A percentile compares a stretch with the other conserved stretches of the same genome.
Conservation (phyloP, 257 asterid genomes). For the Plantago elongata region DNA sequence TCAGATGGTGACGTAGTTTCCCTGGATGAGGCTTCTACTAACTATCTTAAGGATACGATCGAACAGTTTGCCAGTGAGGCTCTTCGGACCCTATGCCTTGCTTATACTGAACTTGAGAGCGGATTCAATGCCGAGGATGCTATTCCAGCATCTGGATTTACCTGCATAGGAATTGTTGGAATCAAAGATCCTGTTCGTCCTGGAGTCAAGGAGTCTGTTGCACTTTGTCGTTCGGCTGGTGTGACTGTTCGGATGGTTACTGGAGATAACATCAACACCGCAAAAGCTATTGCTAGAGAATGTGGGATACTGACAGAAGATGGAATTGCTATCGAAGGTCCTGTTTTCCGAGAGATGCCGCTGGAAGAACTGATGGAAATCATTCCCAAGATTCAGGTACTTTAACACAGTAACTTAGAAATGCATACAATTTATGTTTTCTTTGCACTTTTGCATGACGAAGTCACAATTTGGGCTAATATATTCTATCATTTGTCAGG, state of each 20-base stretch:
- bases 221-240: constrained; percentile 87
- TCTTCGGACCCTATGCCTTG: constrained; percentile 81
- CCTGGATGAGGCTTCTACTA: constrained; percentile 39
- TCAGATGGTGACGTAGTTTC: constrained; percentile 59
- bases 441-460: background rate
- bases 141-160: constrained; percentile 68
- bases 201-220: constrained; percentile 85
- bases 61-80: constrained; percentile 76
- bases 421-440: background rate
- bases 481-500: constrained; percentile 30
- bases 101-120: constrained; percentile 60
- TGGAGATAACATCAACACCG: constrained; percentile 90
- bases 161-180: constrained; percentile 74
- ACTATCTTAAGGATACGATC: constrained; percentile 40
- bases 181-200: constrained; percentile 95
- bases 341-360: constrained; percentile 73
- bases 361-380: constrained; percentile 63
- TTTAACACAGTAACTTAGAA: background rate
- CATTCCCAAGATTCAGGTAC: constrained; percentile 89
- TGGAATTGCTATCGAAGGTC: constrained; percentile 92
- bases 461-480: background rate
- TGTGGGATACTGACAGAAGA: constrained; percentile 93
- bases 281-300: constrained; percentile 89
- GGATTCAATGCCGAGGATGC: constrained; percentile 47
- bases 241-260: constrained; percentile 91